A percentile compares a stretch with the other conserved stretches of the same genome.
Evolutionary conservation across 306 rosid genomes (phyloP).

Genomic region (Erythrophleum fordii): DNA sequence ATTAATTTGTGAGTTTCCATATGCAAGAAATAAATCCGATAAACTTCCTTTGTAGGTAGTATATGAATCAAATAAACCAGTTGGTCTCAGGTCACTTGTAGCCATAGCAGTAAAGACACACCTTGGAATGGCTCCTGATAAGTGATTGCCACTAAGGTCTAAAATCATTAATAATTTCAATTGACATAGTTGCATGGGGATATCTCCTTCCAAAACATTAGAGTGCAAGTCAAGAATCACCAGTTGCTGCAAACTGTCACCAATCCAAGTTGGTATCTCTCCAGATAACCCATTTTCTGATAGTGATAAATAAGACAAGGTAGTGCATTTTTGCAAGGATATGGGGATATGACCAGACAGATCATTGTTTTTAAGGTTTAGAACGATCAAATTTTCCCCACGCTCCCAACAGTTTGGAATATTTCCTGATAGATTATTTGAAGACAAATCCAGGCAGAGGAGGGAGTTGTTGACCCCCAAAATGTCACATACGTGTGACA

Average conservation of each 20-base stretch:
- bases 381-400: neutral
- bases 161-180: constrained; percentile 2
- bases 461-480: constrained; percentile 31
- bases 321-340: neutral
- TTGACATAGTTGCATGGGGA: constrained; percentile 31
- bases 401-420: constrained; percentile 25
- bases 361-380: neutral
- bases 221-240: neutral
- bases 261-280: constrained; percentile 44
- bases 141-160: constrained; percentile 34
- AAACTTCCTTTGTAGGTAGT: neutral
- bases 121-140: too few relatives aligned
- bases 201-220: constrained; percentile 16
- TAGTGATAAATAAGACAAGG: neutral
- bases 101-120: too few relatives aligned
- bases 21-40: neutral
- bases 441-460: constrained; percentile 7
- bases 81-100: neutral
- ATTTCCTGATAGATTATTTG: constrained; percentile 19
- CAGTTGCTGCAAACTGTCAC: neutral
- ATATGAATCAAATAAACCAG: too few relatives aligned
- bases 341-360: constrained; percentile 34
- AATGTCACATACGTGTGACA: constrained; percentile 9
- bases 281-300: constrained; percentile 21
- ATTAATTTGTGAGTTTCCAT: too few relatives aligned